Conservation (phyloP, 2,329 filamentous ascomycete genomes). For the Helotiales sp. region DNA sequence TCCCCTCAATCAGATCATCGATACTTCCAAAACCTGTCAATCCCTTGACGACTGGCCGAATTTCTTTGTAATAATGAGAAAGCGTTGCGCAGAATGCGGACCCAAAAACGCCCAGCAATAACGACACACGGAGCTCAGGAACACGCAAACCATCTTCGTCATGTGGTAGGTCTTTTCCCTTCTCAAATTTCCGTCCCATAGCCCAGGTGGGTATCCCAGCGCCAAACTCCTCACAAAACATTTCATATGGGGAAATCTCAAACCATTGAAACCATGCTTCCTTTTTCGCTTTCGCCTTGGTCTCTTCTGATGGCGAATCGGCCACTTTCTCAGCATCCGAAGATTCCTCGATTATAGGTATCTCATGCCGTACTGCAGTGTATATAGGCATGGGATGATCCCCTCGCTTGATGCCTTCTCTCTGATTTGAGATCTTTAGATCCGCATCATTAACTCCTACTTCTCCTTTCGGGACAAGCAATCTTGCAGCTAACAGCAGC, state of each 20-base stretch:
- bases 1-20: slow-evolving; percentile 79
- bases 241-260: slow-evolving; percentile 90
- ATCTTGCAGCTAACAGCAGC: slow-evolving; percentile 76
- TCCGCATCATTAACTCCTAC: slow-evolving; percentile 74
- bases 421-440: slow-evolving; percentile 89
- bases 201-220: slow-evolving; percentile 96
- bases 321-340: slow-evolving; percentile 38
- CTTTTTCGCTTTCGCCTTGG: slow-evolving; percentile 52
- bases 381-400: slow-evolving; percentile 91
- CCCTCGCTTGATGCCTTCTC: slow-evolving; percentile 72
- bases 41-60: slow-evolving; percentile 77
- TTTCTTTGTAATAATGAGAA: slow-evolving; percentile 93
- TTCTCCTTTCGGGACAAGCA: slow-evolving; percentile 85
- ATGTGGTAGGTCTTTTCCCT: slow-evolving; percentile 65
- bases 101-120: slow-evolving; percentile 93
- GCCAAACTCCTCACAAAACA: slow-evolving; percentile 89
- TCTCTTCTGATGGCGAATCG: slow-evolving; percentile 44
- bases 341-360: slow-evolving; percentile 62
- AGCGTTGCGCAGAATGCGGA: slow-evolving; percentile 95
- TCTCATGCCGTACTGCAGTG: slow-evolving; percentile 92
- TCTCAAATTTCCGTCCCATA: slow-evolving; percentile 77
- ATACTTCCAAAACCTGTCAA: slow-evolving; percentile 74
- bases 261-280: slow-evolving; percentile 99
- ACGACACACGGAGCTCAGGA: slow-evolving; percentile 80
- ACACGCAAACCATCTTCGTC: slow-evolving; percentile 69